phyloP scores from a whole-genome alignment of 2,329 filamentous ascomycete species.

The Didymella keratinophila region DNA sequence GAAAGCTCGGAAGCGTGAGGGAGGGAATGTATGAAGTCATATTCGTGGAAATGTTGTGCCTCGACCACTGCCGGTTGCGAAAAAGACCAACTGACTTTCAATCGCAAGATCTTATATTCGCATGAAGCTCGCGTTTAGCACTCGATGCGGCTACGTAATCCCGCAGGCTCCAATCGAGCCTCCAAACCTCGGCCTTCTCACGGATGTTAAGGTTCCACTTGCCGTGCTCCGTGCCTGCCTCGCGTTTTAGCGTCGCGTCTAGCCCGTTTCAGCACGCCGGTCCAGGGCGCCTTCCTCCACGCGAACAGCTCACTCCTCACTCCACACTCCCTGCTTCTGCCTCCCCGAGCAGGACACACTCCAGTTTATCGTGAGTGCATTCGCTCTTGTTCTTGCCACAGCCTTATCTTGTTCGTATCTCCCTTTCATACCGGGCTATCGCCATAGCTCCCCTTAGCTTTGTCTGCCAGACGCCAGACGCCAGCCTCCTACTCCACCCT shows the following conservation, averaged over 20 bases:
- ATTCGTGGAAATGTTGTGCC: conserved; percentile 31
- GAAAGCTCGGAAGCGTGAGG: conserved; percentile 73
- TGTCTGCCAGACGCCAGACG: conserved; percentile 41
- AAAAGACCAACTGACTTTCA: neutral
- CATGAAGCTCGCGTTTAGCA: conserved; percentile 6
- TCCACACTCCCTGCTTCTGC: conserved; percentile 27
- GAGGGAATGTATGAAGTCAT: conserved; percentile 86
- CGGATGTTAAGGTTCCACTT: conserved; percentile 31
- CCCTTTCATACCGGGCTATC: conserved; percentile 41
- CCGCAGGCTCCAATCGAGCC: conserved; percentile 12
- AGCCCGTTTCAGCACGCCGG: conserved; percentile 32
- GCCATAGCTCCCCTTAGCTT: conserved; percentile 44
- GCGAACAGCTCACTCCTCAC: conserved; percentile 16
- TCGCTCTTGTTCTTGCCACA: conserved; percentile 40
- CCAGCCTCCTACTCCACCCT: conserved; percentile 43
- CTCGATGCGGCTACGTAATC: conserved; percentile 19
- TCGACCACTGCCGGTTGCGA: neutral
- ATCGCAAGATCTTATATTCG: conserved; percentile 15
- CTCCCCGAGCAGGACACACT: conserved; percentile 34
- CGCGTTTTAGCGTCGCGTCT: conserved; percentile 24
- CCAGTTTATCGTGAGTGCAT: conserved; percentile 52
- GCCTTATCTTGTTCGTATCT: conserved; percentile 40
- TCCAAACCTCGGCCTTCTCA: conserved; percentile 13
- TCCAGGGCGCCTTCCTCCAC: conserved; percentile 27
- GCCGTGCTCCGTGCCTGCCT: conserved; percentile 23